Evolutionary conservation across 345 rosid species (phyloP).

Genomic region (Dovyalis caffra): DNA sequence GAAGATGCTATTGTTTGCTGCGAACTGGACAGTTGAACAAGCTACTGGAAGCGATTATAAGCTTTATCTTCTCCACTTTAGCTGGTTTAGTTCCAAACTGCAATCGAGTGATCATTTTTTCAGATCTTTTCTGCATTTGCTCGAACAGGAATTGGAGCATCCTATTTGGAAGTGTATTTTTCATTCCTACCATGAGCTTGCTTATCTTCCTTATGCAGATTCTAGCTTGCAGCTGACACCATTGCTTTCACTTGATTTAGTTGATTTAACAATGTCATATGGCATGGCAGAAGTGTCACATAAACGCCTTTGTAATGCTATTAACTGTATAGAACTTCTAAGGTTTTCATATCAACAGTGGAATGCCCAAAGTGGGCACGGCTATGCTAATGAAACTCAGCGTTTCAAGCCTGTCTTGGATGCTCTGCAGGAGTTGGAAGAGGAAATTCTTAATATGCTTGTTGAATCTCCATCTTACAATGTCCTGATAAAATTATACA

Average conservation of each 20-base stretch:
- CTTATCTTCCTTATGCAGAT: constrained; percentile 36
- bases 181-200: constrained; percentile 41
- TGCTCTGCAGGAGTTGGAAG: constrained; percentile 60
- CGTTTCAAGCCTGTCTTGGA: constrained; percentile 48
- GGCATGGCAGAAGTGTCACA: constrained; percentile 28
- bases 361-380: constrained; percentile 55
- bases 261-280: constrained; percentile 43
- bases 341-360: constrained; percentile 69
- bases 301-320: constrained; percentile 46
- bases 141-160: constrained; percentile 59
- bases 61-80: constrained; percentile 64
- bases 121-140: constrained; percentile 38
- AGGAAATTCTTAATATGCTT: constrained; percentile 46
- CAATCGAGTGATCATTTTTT: constrained; percentile 43
- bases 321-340: constrained; percentile 55
- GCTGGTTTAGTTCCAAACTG: constrained; percentile 62
- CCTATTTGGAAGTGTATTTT: constrained; percentile 66
- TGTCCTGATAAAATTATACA: constrained; percentile 46
- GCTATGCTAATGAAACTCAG: constrained; percentile 31
- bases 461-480: constrained; percentile 51
- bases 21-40: constrained; percentile 83
- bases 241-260: constrained; percentile 59
- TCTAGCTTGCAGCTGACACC: constrained; percentile 47
- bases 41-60: constrained; percentile 65
- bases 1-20: constrained; percentile 64